Evolutionary conservation across 352 stramenopile genomes (phyloP), one percentile per base, ranked within the genome.

Genomic region (Globisporangium okanoganense): DNA sequence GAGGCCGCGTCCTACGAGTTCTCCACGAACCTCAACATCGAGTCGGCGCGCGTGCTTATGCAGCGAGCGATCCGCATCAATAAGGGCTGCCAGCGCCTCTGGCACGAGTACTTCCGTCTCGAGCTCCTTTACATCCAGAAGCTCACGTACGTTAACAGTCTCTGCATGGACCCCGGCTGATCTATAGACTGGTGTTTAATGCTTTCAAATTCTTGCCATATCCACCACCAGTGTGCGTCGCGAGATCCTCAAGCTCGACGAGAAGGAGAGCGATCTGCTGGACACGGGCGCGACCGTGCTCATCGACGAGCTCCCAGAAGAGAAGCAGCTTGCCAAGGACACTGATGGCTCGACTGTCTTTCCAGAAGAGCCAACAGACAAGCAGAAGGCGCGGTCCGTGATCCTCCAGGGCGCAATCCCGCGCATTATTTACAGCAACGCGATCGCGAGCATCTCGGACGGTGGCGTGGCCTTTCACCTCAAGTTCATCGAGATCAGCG

Each of bases 41-140:
- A 92, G 65, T 86, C 90, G 47, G 90, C 90, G 31, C 88, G 90
- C 53, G 74, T 94, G 62, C 82, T 97, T 53, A 91, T 97, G 88
- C 90, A 97, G 71, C 84, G 90, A n/a, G 89, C 85, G n/a, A 92
- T 97, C 58, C 85, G 90, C 40, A 88, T 97, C 53, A 97, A 96
- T 65, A 78, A 78, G 29, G 66, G 84, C 61, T 76, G 83, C 56
- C 75, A 82, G 51, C 88, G 87, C 49, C 79, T 97, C 36, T 97
- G 90, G 90, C 70, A 90, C 36, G 88, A 97, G 73, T 97, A 96
- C 66, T 97, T 97, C 56, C 82, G 88, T 31, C 70, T 97, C 12
- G 90, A 97, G 61, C 72, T 96, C 61, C 74, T 94, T 49, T 97
- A 96, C 68, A 90, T 96, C 64, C 82, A 96, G 69, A 97, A 96